These are phyloP conservation scores for Solanum virginianum DNA, from an alignment of 257 asterid genomes.

Conservation along the genomic window DNA sequence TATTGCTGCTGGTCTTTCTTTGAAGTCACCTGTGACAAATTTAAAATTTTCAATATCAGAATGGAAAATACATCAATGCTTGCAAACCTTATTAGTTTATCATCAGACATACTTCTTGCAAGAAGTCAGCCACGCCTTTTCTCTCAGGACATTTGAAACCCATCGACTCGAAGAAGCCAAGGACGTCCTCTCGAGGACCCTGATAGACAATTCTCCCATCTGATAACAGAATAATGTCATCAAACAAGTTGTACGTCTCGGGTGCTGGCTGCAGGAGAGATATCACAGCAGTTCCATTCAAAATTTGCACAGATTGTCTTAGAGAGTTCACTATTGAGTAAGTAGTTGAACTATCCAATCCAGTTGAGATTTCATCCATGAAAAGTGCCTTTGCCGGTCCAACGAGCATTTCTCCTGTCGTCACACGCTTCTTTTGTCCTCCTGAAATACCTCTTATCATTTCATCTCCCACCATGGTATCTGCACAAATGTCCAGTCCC, in stretches of 20 bases:
- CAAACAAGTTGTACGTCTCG: slow-evolving; percentile 35
- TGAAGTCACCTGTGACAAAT: slow-evolving; percentile 28
- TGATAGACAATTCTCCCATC: slow-evolving; percentile 36
- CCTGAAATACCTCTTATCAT: slow-evolving; percentile 40
- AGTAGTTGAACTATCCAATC: slow-evolving; percentile 47
- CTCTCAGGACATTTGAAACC: slow-evolving; percentile 45
- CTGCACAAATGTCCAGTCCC: slow-evolving; percentile 40
- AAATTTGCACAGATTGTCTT: slow-evolving; percentile 31
- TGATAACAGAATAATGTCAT: slow-evolving; percentile 32
- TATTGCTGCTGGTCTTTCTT: slow-evolving; percentile 40
- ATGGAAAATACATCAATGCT: background rate
- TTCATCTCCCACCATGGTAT: slow-evolving; percentile 42
- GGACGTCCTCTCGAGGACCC: slow-evolving; percentile 36
- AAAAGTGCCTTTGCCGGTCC: slow-evolving; percentile 42
- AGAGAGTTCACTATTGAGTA: slow-evolving; percentile 28
- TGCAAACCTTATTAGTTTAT: background rate
- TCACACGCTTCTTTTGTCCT: slow-evolving; percentile 36
- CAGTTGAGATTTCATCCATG: slow-evolving; percentile 58
- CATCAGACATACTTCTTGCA: slow-evolving; percentile 32
- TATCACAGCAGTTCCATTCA: slow-evolving; percentile 33
- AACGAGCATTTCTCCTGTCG: slow-evolving; percentile 49
- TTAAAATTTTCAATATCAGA: background rate
- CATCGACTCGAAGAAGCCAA: slow-evolving; percentile 30
- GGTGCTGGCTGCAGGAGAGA: slow-evolving; percentile 53
- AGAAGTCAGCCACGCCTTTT: slow-evolving; percentile 48